A percentile compares a stretch with the other conserved stretches of the same genome.
phyloP scores from a whole-genome alignment of 2,329 filamentous ascomycete species.

The Penicillium decumbens region DNA sequence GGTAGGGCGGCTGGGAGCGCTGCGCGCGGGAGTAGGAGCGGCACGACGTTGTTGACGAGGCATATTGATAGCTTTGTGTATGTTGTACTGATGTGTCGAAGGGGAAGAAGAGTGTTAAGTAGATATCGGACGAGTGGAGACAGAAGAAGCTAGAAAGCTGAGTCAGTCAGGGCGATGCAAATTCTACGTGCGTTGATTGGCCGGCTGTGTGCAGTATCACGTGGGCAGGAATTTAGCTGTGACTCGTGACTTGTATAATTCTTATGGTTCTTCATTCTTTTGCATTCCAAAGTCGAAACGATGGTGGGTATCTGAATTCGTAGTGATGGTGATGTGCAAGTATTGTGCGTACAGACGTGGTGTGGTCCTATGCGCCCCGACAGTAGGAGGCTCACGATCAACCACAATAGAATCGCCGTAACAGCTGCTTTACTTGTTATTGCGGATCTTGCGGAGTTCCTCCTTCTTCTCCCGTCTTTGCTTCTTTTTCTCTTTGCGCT shows the following conservation, averaged over 20 bases:
- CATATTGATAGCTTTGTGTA: slow-evolving; percentile 51
- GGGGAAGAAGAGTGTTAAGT: slow-evolving; percentile 19
- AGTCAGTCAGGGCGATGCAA: slow-evolving; percentile 19
- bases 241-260: not conserved
- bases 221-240: not conserved
- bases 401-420: not conserved
- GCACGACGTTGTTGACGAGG: slow-evolving; percentile 70
- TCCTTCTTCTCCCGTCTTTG: slow-evolving; percentile 39
- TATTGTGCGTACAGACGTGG: not conserved
- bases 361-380: not conserved
- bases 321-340: not conserved
- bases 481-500: slow-evolving; percentile 25
- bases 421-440: slow-evolving; percentile 17
- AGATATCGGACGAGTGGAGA: slow-evolving; percentile 19
- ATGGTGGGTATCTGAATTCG: slow-evolving; percentile 2
- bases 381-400: not conserved
- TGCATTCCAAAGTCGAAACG: not conserved
- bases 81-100: slow-evolving; percentile 6
- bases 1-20: slow-evolving; percentile 63
- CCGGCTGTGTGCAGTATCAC: not conserved
- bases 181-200: not conserved
- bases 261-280: not conserved
- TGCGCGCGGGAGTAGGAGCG: slow-evolving; percentile 48
- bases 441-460: slow-evolving; percentile 34
- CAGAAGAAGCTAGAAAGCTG: slow-evolving; percentile 30